phyloP scores from a whole-genome alignment of 2,329 filamentous ascomycete species.

The Alternaria brassicicola region DNA sequence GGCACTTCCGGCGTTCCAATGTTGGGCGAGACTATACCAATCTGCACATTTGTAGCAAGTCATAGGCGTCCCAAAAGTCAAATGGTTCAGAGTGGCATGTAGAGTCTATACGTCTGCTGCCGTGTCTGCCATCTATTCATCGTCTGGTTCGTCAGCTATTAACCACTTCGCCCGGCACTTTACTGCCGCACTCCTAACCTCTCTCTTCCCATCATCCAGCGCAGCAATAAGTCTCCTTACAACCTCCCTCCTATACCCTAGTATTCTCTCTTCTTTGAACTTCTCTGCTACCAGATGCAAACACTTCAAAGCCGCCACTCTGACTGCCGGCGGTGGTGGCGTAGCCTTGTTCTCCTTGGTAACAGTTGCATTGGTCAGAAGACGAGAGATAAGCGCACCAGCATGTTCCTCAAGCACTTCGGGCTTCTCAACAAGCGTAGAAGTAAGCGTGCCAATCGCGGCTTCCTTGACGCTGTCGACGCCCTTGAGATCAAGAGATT shows the following conservation, averaged over 20 bases:
- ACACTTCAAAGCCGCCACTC: constrained; percentile 57
- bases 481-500: constrained; percentile 63
- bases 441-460: constrained; percentile 64
- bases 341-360: constrained; percentile 18
- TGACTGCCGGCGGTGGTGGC: constrained; percentile 46
- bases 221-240: constrained; percentile 60
- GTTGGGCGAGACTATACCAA: constrained; percentile 33
- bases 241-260: constrained; percentile 64
- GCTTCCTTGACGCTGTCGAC: constrained; percentile 63
- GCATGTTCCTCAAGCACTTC: constrained; percentile 61
- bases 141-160: constrained; percentile 64
- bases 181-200: constrained; percentile 67
- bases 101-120: not conserved
- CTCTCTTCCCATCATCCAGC: constrained; percentile 67
- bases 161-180: constrained; percentile 67
- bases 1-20: constrained; percentile 29
- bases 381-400: constrained; percentile 61
- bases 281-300: constrained; percentile 56
- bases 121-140: constrained; percentile 37
- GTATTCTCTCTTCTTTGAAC: constrained; percentile 57
- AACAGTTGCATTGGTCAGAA: constrained; percentile 55
- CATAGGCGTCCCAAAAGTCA: constrained; percentile 10
- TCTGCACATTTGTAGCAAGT: constrained; percentile 13
- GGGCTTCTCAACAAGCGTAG: constrained; percentile 64
- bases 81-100: not conserved